Conservation (phyloP, 176 grass and related monocot species). For the Alloteropsis semialata region DNA sequence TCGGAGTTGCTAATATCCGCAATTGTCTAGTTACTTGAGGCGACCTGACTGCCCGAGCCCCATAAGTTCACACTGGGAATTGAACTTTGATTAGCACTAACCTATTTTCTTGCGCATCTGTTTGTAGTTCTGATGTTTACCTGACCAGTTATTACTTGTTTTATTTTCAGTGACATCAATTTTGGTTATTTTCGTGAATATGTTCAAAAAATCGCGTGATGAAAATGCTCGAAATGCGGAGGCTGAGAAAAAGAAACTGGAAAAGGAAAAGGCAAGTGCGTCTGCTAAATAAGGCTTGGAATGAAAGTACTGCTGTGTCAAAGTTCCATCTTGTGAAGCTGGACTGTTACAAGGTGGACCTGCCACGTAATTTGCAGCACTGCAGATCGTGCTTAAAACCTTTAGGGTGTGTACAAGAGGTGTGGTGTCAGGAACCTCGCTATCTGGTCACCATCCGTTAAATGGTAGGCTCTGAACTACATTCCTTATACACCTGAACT, state of each 20-base stretch:
- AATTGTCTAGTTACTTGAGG: neutral
- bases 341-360: conserved; percentile 1
- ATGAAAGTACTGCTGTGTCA: neutral
- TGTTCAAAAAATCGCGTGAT: conserved; percentile 96
- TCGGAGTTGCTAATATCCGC: neutral
- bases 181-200: conserved; percentile 89
- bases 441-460: conserved; percentile 7
- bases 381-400: neutral
- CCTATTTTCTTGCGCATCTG: neutral
- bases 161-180: conserved; percentile 91
- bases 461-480: conserved; percentile 26
- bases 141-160: conserved; percentile 32
- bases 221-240: conserved; percentile 74
- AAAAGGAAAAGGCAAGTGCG: conserved; percentile 62
- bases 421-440: neutral
- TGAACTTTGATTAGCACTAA: neutral
- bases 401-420: neutral
- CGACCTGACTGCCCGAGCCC: neutral
- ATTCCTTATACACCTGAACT: neutral
- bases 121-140: conserved; percentile 6
- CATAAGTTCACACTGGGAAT: neutral
- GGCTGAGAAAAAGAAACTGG: conserved; percentile 87
- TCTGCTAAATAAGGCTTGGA: conserved; percentile 40
- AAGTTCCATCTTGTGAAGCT: neutral
- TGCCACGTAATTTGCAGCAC: neutral